Evolutionary conservation across 257 asterid genomes (phyloP), one percentile per base, ranked within the genome.

Genomic region (Solanum gracilifrons): DNA sequence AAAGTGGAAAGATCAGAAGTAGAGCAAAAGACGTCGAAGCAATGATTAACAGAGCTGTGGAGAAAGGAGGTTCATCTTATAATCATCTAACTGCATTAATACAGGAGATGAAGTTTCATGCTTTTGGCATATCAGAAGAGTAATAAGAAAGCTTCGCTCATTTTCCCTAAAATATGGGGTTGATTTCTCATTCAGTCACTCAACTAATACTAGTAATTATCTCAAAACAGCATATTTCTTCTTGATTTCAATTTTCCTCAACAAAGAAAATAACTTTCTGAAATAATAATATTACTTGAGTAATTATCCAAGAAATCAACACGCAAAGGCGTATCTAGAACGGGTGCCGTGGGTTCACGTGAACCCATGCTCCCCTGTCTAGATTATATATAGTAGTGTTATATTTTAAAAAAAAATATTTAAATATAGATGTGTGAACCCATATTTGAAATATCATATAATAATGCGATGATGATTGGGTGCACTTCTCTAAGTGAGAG

Each of bases 41-140:
- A 31, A 83, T 37, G 62, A 69, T 64, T 4, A 85, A 85, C 6
- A 66, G 33, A 36, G 90, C 88, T 7, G 85, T 88, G 12, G 39
- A 74, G 82, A 82, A 82, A 51, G 92, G 89, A 2, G 92, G 92
- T 1, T 87, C 90, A 3, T 90, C 92, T 60, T 72, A 84, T 55
- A 85, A 85, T 29, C 82, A 88, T 60, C 74, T 90, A 9, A 62
- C 27, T 18, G 36, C 31, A 10, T 43, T 90, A 82, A 85, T 90
- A 58, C 27, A 85, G 20, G 88, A 75, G 35, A 12, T 90, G 13
- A 90, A 86, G 66, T 75, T n/a, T 7, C 75, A 77, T 41, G 89
- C 83, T 46, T 83, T 83, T 64, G 88, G 89, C 43, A 48, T 32
- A 51, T 82, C 33, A 32, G 69, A 32, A 48, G 39, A 48, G 20